Percentiles rank a stretch among this genome's conserved stretches.
phyloP scores from a whole-genome alignment of 1,139 yeast species.

The Hansenula anomala region DNA sequence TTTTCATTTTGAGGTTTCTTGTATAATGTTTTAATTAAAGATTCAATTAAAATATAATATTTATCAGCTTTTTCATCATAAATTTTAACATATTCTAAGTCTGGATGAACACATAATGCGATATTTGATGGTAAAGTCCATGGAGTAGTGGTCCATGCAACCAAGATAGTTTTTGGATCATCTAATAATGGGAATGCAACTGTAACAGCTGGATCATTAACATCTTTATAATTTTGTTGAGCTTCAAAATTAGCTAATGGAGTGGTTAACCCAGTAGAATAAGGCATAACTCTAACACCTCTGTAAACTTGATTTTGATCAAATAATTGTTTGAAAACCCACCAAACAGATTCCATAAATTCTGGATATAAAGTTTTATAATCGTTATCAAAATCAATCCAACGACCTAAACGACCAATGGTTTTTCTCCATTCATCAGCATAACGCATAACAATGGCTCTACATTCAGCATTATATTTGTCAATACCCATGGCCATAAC shows the following conservation, averaged over 20 bases:
- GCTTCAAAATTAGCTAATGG: slow-evolving; percentile 98
- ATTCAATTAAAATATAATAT: slow-evolving; percentile 78
- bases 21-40: slow-evolving; percentile 75
- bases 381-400: slow-evolving; percentile 99
- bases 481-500: slow-evolving; percentile 92
- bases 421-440: slow-evolving; percentile 93
- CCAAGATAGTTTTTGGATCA: slow-evolving; percentile 76
- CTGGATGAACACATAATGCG: slow-evolving; percentile 88
- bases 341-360: slow-evolving; percentile 98
- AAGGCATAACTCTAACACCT: slow-evolving; percentile 97
- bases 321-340: slow-evolving; percentile 90
- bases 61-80: slow-evolving; percentile 82
- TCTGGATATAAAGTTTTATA: slow-evolving; percentile 94
- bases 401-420: slow-evolving; percentile 91
- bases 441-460: slow-evolving; percentile 95
- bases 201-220: slow-evolving; percentile 93
- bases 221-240: slow-evolving; percentile 96
- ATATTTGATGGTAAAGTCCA: slow-evolving; percentile 98
- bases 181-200: slow-evolving; percentile 79
- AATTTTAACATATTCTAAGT: slow-evolving; percentile 86
- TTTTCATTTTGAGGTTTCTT: slow-evolving; percentile 93
- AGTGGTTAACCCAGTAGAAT: slow-evolving; percentile 95
- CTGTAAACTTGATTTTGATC: slow-evolving; percentile 86
- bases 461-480: slow-evolving; percentile 90
- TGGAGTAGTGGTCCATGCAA: slow-evolving; percentile 99